Base-by-base conservation (phyloP, 257 asterid species). In the Eustoma russellianum region DNA sequence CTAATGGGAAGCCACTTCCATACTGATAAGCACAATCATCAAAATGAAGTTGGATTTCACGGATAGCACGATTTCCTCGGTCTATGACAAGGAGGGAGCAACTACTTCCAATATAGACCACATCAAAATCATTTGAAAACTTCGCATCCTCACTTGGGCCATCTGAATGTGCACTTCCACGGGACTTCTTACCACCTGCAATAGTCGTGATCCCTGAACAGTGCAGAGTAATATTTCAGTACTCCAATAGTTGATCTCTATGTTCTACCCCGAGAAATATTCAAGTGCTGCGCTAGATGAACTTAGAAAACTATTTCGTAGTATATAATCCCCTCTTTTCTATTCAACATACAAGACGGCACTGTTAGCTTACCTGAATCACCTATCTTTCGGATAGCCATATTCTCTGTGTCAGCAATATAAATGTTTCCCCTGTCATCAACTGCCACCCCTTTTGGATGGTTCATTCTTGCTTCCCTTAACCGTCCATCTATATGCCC, bases 11-110 rank as follows among this genome's bases (percentile, higher is more conserved):
- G 61, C 89, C 88, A 70, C 78, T 85, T 60, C 92, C 97, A 61
- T 92, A 92, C 83, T 92, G 99, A 79, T 88, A 78, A 64, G 97
- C 97, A 74, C 99, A 92, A 49, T 92, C 99, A 60, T 92, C 97
- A 44, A 85, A 85, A 73, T 83, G 73, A 56, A 92, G 97, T 40
- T 88, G 97, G 61, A 92, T 92, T 75, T 92, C 99, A 64, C 95
- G 66, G 41, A 92, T 81, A 3, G 99, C 99, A 74, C 76, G 83
- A 68, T 88, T 88, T 55, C 97, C 97, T 53, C 95, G 79, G 67
- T 92, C 97, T 45, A 92, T 79, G 54, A 92, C 97, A 28, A 92
- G 97, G 63, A 92, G 95, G 17, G 98, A 91, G 61, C 98, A 91
- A 74, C 95, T 87, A 72, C 95, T 87, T 71, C 99, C 99, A 44